Evolutionary conservation across 768 basidiomycete species (phyloP).

Genomic region (Agaricus sinodeliciosus): DNA sequence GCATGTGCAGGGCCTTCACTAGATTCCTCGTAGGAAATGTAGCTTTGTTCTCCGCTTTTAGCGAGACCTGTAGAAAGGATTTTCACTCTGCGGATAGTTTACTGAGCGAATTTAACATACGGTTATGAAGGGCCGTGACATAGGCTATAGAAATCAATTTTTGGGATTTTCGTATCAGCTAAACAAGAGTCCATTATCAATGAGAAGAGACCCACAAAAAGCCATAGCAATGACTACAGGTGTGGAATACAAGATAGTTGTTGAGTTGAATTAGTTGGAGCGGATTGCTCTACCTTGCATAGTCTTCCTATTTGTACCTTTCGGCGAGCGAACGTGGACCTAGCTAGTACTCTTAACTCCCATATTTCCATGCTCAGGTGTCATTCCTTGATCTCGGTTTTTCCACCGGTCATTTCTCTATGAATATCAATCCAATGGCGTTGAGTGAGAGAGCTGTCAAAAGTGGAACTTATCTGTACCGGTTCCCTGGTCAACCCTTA

Average conservation of each 20-base stretch:
- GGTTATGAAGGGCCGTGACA: constrained; percentile 37
- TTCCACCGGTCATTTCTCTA: neutral
- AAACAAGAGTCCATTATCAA: no score
- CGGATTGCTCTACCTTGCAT: no score
- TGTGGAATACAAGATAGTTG: no score
- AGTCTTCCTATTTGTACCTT: neutral
- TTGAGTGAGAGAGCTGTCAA: constrained; percentile 2
- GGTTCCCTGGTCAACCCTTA: neutral
- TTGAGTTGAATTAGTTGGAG: no score
- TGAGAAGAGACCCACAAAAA: no score
- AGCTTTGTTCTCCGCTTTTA: neutral
- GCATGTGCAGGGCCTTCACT: constrained; percentile 34
- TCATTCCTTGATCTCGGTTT: neutral
- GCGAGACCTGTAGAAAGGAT: neutral
- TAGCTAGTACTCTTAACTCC: neutral
- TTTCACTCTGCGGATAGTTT: neutral
- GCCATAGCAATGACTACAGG: no score
- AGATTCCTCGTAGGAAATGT: constrained; percentile 34
- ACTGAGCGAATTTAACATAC: constrained; percentile 21
- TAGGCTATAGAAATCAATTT: constrained; percentile 15
- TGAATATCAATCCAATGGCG: neutral
- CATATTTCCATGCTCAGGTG: neutral
- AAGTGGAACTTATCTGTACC: neutral
- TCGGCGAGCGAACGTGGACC: neutral
- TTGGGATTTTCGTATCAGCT: neutral